Base-by-base conservation (phyloP, 2,329 filamentous ascomycete species). In the Calonectria multiphialidica region DNA sequence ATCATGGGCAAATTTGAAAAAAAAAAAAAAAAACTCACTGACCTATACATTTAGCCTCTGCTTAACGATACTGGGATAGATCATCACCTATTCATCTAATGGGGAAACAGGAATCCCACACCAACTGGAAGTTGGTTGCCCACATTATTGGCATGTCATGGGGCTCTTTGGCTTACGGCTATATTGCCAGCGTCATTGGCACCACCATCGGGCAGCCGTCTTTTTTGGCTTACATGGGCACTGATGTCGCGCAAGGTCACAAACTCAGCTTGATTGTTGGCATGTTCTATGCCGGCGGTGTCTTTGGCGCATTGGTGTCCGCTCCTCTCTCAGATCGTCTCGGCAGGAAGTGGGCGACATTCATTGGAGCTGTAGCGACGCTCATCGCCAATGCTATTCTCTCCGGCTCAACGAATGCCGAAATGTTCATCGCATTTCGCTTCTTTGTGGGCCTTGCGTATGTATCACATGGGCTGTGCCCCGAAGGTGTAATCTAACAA, bases 401-500 rank as follows among this genome's bases (percentile, higher is more conserved):
- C 4, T 28, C 62, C 18, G 62, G 40, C 28, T 65, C 62, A 12
- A 44, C 40, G 5, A 49, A 64, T 30, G 30, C 50, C 7, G 45
- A 21, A 15, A 69, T 69, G 66, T 69, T 69, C n/a, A 69, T 69
- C 35, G 44, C 57, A 16, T 69, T 64, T 21, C 55, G 66, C 16
- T 69, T 69, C 33, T 63, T 63, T 57, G 40, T 45, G n/a, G 44
- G 66, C 7, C 30, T 63, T 35, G 35, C 53, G 66, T 42, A n/a
- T 23, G 33, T 55, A 8, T 25, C 18, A 5, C 44, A 12, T n/a
- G n/a, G n/a, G n/a, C n/a, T n/a, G n/a, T n/a, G n/a, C n/a, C n/a
- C n/a, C n/a, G n/a, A n/a, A n/a, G n/a, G n/a, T n/a, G n/a, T n/a
- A n/a, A n/a, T n/a, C n/a, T n/a, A n/a, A n/a, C n/a, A n/a, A n/a